phyloP scores from a whole-genome alignment of 2,329 filamentous ascomycete species.

The Fusarium xyrophilum region DNA sequence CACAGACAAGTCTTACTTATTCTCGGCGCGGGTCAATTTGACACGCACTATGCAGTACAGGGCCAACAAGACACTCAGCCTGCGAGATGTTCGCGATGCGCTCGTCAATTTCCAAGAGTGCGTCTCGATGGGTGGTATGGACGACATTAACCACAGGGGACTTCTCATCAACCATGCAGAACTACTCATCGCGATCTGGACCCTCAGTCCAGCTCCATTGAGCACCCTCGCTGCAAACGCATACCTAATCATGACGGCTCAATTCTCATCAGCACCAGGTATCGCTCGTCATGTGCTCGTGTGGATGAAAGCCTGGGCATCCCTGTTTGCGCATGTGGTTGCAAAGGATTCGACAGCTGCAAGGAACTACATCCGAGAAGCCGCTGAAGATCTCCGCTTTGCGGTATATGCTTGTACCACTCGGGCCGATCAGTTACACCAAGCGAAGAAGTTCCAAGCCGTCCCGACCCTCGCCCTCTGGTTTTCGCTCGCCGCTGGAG shows the following conservation, averaged over 20 bases:
- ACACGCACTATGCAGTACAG: not conserved
- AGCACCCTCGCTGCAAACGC: not conserved
- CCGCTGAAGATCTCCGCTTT: not conserved
- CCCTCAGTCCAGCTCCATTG: not conserved
- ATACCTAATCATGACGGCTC: not conserved
- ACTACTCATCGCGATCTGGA: not conserved
- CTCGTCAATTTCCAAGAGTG: not conserved
- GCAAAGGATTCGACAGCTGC: not conserved
- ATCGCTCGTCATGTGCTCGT: not conserved
- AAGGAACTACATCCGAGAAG: not conserved
- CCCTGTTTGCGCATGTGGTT: not conserved
- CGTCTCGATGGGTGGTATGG: not conserved
- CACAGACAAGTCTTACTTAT: not conserved
- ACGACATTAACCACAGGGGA: not conserved
- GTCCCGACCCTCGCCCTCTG: not conserved
- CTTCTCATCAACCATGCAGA: not conserved
- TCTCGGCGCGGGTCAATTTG: not conserved
- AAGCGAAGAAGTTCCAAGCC: not conserved
- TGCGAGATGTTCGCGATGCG: not conserved
- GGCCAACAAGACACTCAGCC: not conserved
- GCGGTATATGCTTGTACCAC: not conserved
- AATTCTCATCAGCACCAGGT: not conserved
- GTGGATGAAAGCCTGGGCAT: not conserved
- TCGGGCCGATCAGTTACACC: not conserved
- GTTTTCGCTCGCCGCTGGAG: not conserved